phyloP scores from a whole-genome alignment of 2,329 filamentous ascomycete genomes.

The Uncinocarpus reesii region DNA sequence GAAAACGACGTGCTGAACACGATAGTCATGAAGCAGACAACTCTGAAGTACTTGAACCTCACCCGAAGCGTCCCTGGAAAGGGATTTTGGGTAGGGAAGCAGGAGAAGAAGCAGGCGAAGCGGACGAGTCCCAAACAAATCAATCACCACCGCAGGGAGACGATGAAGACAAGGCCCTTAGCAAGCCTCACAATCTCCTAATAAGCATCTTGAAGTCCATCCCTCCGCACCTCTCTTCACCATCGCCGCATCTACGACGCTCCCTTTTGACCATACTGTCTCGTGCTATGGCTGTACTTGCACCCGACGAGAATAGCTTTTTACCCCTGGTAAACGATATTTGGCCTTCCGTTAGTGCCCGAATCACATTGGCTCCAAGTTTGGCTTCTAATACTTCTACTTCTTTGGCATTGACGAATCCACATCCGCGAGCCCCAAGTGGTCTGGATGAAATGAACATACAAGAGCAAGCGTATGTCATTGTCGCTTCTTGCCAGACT shows the following conservation, averaged over 20 bases:
- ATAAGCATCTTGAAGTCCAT: constrained; percentile 72
- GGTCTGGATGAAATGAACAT: constrained; percentile 33
- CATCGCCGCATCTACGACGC: constrained; percentile 65
- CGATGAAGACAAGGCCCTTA: constrained; percentile 51
- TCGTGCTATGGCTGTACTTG: constrained; percentile 61
- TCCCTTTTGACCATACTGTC: constrained; percentile 67
- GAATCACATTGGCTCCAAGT: constrained; percentile 36
- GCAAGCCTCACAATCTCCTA: constrained; percentile 70
- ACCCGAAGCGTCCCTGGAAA: constrained; percentile 24
- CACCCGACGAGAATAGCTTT: constrained; percentile 69
- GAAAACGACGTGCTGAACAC: constrained; percentile 23
- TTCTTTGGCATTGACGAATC: constrained; percentile 19
- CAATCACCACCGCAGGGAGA: constrained; percentile 35
- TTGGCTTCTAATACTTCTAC: constrained; percentile 45
- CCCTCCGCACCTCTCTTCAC: constrained; percentile 81
- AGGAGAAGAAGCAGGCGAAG: constrained; percentile 22
- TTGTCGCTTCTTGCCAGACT: constrained; percentile 58
- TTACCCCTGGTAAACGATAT: constrained; percentile 80
- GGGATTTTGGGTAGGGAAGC: constrained; percentile 15
- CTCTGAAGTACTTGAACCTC: constrained; percentile 13
- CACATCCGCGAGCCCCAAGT: constrained; percentile 44
- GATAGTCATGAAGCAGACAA: constrained; percentile 15
- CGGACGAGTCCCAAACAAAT: constrained; percentile 23
- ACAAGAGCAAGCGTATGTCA: constrained; percentile 43
- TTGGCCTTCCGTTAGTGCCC: constrained; percentile 63